Percentiles rank a stretch among this genome's conserved stretches.
Conservation (phyloP, 2,329 filamentous ascomycete genomes). For the Sordariomycetes sp. region DNA sequence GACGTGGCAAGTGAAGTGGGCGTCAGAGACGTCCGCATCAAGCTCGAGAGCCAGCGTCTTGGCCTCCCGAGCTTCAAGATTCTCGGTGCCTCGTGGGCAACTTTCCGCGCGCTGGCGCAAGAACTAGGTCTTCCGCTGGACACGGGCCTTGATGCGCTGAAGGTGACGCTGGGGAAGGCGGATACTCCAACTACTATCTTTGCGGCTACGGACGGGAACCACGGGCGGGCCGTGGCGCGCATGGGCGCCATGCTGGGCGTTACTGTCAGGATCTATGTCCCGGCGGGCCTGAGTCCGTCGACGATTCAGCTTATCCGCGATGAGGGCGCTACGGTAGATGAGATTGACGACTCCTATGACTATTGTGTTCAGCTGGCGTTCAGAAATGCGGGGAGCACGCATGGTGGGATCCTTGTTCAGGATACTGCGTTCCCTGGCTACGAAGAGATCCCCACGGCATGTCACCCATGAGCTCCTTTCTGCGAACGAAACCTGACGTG, state of each 20-base stretch:
- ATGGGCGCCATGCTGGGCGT: constrained; percentile 51
- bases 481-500: neutral
- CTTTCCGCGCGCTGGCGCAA: constrained; percentile 40
- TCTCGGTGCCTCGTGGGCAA: constrained; percentile 64
- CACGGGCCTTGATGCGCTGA: constrained; percentile 28
- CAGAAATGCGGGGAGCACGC: constrained; percentile 20
- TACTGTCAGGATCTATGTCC: constrained; percentile 47
- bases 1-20: constrained; percentile 42
- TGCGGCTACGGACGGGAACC: constrained; percentile 64
- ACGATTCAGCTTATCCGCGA: constrained; percentile 40
- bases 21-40: constrained; percentile 46
- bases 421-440: constrained; percentile 58
- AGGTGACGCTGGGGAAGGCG: constrained; percentile 11
- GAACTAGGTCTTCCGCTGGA: constrained; percentile 27
- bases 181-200: constrained; percentile 29
- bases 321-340: constrained; percentile 49
- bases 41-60: constrained; percentile 57
- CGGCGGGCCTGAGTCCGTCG: constrained; percentile 36
- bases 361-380: constrained; percentile 37
- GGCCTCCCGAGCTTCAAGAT: constrained; percentile 70
- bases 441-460: constrained; percentile 39
- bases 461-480: neutral
- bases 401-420: constrained; percentile 44
- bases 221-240: constrained; percentile 57
- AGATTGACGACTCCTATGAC: constrained; percentile 50